Conservation (phyloP, 140 eudicot species). For the Artemisia princeps region DNA sequence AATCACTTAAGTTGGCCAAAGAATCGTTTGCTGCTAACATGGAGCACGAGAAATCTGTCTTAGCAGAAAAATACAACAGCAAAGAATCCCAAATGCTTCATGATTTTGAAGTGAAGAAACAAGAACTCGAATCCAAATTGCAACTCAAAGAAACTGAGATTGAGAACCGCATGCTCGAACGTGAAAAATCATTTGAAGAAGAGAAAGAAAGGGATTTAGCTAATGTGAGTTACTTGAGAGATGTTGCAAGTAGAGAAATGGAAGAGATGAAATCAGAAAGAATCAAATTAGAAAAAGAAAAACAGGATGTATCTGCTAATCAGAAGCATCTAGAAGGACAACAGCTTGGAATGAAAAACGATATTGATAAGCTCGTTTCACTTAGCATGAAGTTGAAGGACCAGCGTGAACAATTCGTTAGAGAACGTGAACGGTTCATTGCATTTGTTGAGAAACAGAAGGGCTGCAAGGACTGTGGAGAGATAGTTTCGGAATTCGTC, state of each 20-base stretch:
- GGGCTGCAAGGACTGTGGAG: constrained; percentile 67
- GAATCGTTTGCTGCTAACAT: constrained; percentile 71
- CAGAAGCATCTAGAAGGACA: constrained; percentile 64
- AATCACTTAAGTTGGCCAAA: constrained; percentile 59
- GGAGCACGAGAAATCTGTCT: constrained; percentile 60
- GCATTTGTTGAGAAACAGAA: constrained; percentile 61
- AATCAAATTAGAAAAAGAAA: constrained; percentile 52
- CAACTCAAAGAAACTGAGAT: constrained; percentile 46
- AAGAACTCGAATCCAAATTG: constrained; percentile 66
- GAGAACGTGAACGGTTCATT: constrained; percentile 71
- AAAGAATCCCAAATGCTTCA: constrained; percentile 56
- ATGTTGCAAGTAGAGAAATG: constrained; percentile 67
- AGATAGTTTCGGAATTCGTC: constrained; percentile 56
- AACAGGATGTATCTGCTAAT: constrained; percentile 43
- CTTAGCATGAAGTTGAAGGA: constrained; percentile 79
- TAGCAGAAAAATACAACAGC: constrained; percentile 47
- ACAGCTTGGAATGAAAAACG: constrained; percentile 61
- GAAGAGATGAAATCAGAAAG: constrained; percentile 71
- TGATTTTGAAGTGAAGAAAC: constrained; percentile 65
- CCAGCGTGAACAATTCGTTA: constrained; percentile 70
- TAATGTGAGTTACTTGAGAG: constrained; percentile 49
- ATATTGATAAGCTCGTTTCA: constrained; percentile 64
- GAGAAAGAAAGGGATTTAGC: constrained; percentile 53
- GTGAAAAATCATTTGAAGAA: constrained; percentile 55
- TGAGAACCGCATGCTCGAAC: constrained; percentile 45